Percentiles rank a stretch among this genome's conserved stretches.
phyloP scores from a whole-genome alignment of 257 asterid species.

The Anisodus tanguticus region DNA sequence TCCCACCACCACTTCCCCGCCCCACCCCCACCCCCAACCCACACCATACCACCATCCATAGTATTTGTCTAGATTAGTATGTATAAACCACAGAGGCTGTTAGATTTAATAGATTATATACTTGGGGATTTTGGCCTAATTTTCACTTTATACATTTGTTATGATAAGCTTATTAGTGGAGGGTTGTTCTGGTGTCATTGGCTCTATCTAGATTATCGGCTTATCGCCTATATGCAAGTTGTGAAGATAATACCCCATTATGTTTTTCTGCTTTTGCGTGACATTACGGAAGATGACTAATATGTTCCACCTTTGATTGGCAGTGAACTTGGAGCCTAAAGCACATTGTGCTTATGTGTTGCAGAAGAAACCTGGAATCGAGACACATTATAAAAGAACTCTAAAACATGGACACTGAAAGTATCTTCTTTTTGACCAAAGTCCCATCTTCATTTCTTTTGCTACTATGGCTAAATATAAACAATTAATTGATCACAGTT shows the following conservation, averaged over 20 bases:
- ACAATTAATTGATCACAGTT: not conserved
- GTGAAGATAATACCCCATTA: not conserved
- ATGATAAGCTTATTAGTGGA: not conserved
- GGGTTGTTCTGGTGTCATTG: not conserved
- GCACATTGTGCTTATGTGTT: not conserved
- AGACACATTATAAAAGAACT: too few species aligned
- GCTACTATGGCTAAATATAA: not conserved
- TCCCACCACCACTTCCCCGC: too few species aligned
- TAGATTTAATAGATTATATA: not conserved
- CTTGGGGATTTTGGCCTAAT: not conserved
- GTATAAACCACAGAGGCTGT: not conserved
- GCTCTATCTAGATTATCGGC: not conserved
- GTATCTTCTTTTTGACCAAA: not conserved
- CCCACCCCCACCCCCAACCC: too few species aligned
- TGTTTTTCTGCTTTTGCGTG: not conserved
- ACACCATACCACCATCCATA: too few species aligned
- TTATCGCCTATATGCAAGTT: not conserved
- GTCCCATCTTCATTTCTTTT: not conserved
- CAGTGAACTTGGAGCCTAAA: not conserved
- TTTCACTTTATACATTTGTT: not conserved
- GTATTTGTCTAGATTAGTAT: not conserved
- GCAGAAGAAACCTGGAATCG: too few species aligned
- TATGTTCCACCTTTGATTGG: not conserved
- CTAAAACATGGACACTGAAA: too few species aligned
- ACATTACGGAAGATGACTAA: not conserved